Conservation (phyloP, 371 early-diverging fungal genomes). For the Parasitella parasitica region DNA sequence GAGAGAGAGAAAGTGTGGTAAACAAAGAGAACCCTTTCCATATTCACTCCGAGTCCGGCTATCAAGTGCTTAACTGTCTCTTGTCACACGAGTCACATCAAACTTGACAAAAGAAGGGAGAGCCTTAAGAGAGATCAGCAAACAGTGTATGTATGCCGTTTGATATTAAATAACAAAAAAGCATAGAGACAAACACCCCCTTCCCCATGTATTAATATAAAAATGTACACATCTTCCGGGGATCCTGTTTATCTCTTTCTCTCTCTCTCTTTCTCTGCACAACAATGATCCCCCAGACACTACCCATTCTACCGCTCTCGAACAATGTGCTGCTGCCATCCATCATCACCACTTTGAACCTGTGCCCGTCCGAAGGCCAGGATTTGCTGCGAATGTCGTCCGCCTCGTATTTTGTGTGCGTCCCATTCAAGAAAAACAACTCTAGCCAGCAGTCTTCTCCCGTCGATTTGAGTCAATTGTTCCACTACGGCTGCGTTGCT, state of each 20-base stretch:
- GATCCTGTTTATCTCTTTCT: not conserved
- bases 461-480: slow-evolving; percentile 11
- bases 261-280: not conserved
- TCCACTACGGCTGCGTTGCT: slow-evolving; percentile 32
- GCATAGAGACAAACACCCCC: not conserved
- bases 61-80: too few relatives aligned
- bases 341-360: slow-evolving; percentile 20
- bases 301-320: slow-evolving; percentile 30
- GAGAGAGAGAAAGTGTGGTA: not conserved
- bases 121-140: not conserved
- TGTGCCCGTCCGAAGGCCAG: slow-evolving; percentile 20
- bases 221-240: not conserved
- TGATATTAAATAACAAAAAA: slow-evolving; percentile 1
- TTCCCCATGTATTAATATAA: not conserved
- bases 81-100: not conserved
- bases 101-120: not conserved
- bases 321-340: slow-evolving; percentile 33
- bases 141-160: not conserved
- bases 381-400: not conserved
- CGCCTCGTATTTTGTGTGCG: slow-evolving; percentile 24
- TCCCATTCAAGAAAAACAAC: slow-evolving; percentile 15
- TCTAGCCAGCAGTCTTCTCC: not conserved
- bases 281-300: not conserved
- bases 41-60: not conserved
- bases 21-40: too few relatives aligned